These are phyloP conservation scores for Eucalyptus sp. DNA, from an alignment of 345 rosid genomes.

Conservation along the genomic window DNA sequence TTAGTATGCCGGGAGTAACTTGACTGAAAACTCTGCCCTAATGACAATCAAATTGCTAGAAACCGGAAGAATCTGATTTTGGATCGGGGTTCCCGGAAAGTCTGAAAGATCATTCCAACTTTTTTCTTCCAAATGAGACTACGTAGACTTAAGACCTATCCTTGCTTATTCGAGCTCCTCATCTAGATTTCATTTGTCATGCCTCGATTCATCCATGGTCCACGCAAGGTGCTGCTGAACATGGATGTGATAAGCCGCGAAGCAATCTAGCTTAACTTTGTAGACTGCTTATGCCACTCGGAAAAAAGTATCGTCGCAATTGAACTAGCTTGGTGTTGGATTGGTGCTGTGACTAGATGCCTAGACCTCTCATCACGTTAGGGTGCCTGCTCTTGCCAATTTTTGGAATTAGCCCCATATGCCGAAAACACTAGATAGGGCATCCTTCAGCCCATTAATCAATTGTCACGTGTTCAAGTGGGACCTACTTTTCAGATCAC, in stretches of 20 bases:
- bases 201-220: neutral
- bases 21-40: neutral
- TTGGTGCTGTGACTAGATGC: neutral
- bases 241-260: neutral
- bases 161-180: neutral
- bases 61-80: neutral
- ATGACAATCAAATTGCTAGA: neutral
- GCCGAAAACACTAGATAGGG: no score
- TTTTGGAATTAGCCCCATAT: neutral
- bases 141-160: neutral
- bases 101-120: neutral
- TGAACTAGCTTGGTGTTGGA: neutral
- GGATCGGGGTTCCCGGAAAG: neutral
- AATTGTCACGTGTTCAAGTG: neutral
- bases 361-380: neutral
- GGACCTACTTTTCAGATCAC: neutral
- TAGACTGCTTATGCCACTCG: rapidly evolving
- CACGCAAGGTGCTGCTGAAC: neutral
- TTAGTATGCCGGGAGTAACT: neutral
- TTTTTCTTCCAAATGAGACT: neutral
- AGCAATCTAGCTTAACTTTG: neutral
- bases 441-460: neutral
- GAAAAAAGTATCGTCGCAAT: neutral
- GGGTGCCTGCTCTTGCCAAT: neutral
- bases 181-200: neutral